Conservation (phyloP, 257 asterid species). For the Solanum ossicruentum region DNA sequence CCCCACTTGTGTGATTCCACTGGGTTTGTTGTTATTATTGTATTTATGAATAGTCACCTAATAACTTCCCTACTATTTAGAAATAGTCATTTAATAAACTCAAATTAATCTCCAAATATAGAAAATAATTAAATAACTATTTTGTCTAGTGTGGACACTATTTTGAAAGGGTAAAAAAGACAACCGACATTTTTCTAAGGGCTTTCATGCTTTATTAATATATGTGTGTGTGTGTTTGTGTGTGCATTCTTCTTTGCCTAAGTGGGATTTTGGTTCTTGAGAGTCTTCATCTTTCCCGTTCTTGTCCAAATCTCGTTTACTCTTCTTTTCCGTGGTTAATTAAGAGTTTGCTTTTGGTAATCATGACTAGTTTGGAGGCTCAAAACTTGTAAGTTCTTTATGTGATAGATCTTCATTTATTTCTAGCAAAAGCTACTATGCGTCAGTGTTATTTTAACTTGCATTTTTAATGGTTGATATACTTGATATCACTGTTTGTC, state of each 20-base stretch:
- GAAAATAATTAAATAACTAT: neutral
- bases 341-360: neutral
- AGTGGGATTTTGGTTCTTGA: neutral
- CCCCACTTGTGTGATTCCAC: too few species aligned
- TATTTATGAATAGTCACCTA: neutral
- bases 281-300: neutral
- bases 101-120: too few species aligned
- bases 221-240: too few species aligned
- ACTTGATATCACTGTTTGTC: neutral
- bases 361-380: neutral
- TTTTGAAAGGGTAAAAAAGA: neutral
- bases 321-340: neutral
- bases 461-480: neutral
- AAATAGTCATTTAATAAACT: neutral
- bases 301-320: neutral
- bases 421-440: neutral
- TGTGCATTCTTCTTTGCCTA: neutral
- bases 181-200: neutral
- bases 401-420: neutral
- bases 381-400: neutral
- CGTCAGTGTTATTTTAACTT: neutral
- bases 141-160: neutral
- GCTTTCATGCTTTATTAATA: neutral
- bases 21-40: too few species aligned
- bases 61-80: neutral